Evolutionary conservation across 192 early-diverging fungal species (phyloP), one percentile per base, ranked within the genome.

Genomic region (Backusella psychrophila): DNA sequence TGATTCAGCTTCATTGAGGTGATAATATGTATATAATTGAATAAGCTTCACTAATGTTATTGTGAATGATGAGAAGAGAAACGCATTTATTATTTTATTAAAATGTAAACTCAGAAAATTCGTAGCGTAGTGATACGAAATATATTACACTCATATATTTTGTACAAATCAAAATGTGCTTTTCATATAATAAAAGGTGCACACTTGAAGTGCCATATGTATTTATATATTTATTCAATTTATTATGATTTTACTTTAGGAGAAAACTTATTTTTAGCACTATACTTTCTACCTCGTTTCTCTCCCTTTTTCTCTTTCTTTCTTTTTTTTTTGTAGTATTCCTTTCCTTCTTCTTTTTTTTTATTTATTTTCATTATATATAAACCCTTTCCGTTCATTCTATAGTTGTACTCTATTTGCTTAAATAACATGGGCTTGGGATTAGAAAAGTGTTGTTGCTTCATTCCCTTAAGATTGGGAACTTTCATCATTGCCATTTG

Each of bases 381-480:
- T 12, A n/a, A 31, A 49, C 38, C 21, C 26, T 69, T 76, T 69
- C 68, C 44, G 35, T 76, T 76, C 46, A 35, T 69, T 69, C 46
- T 5, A 3, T 14, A 56, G 8, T 42, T 44, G 66, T 68, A 26
- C 19, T 11, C 19, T 5, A 1, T 63, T 63, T 4, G 56, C 56
- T 63, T 21, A 69, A n/a, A 69, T 46, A 71, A 44, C 23, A 70
- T 78, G 73, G 49, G 69, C 4, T 36, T 79, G 33, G 75, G 77
- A 44, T 46, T 83, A 29, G 82, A 83, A 69, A 79, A 77, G 66
- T 83, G 82, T 29, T 83, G 82, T 59, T 76, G 82, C 17, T 68
- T 78, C 72, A 83, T 83, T 65, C 82, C 82, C 42, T 49, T 83
- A n/a, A 49, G 82, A 42, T 67, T 78, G n/a, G 82, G 78, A 17